Base-by-base conservation (phyloP, 371 early-diverging fungal genomes). In the Mucor saturninus region DNA sequence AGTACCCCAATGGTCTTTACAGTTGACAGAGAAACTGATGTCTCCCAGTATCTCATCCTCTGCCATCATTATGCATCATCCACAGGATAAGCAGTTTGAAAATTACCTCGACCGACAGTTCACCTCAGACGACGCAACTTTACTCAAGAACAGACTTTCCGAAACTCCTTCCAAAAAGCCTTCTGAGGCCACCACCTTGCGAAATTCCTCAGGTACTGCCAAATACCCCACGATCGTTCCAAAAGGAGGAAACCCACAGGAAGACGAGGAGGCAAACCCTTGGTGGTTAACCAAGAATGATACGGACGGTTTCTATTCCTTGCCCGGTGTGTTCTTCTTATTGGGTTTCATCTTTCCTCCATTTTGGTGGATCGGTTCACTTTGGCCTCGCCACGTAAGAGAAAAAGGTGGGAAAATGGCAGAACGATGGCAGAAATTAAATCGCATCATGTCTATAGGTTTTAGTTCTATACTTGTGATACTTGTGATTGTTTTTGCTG, bases 271-370 rank as follows among this genome's bases (percentile, higher is more conserved):
- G 4, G 42, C 15, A n/a, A 30, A 54, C n/a, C 59, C 54, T 1
- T 74, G 76, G 74, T 79, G 76, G 79, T 38, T 71, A 6, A 40
- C 63, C 3, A 54, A 51, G n/a, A 31, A 70, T 46, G 76, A 75
- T 35, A 62, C 68, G 29, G 81, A 81, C 52, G 73, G 75, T 0
- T 64, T 76, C 35, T 70, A 68, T 39, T 75, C 73, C 10, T 46
- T 73, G 5, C 69, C 73, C 51, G 71, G 67, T 1, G 31, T 74
- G 0, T 54, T 81, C 15, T 81, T 81, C 45, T 46, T 76, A n/a
- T 72, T 81, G 60, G 81, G 81, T 6, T 81, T 81, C 50, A 11
- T 81, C 10, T 70, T 62, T 43, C 81, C 81, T 7, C 75, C 74
- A 2, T 54, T 76, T 1, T 81, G 81, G 81, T 81, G 81, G 79